These are phyloP conservation scores for Leishmania guyanensis DNA, from an alignment of 208 protist species.

Conservation along the genomic window DNA sequence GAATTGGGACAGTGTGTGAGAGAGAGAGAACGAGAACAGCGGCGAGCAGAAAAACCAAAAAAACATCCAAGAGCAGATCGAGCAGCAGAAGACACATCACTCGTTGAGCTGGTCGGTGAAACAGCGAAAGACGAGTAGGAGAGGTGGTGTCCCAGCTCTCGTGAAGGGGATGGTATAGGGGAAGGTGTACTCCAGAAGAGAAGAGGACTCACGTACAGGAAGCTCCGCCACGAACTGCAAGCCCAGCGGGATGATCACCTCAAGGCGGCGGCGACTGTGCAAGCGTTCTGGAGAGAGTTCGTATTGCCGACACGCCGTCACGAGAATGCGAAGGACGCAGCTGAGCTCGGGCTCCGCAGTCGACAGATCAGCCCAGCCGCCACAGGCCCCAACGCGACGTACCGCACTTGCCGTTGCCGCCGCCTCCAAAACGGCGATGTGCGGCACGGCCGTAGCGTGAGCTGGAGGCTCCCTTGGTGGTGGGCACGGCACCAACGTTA, in stretches of 20 bases:
- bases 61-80: not conserved
- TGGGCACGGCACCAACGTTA: not conserved
- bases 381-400: not conserved
- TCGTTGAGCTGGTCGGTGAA: not conserved
- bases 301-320: slow-evolving; percentile 3
- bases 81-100: not conserved
- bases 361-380: slow-evolving; percentile 1
- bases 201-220: too few species aligned
- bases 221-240: not conserved
- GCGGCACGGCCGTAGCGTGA: not conserved
- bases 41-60: not conserved
- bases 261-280: not conserved
- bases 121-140: slow-evolving; percentile 12
- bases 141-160: not conserved
- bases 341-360: slow-evolving; percentile 6
- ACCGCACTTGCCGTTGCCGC: not conserved
- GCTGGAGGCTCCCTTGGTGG: slow-evolving; percentile 2
- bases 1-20: not conserved
- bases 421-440: not conserved
- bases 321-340: slow-evolving; percentile 8
- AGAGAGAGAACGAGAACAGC: too few species aligned
- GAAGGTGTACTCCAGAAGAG: slow-evolving; percentile 8
- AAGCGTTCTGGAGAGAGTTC: not conserved
- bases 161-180: slow-evolving; percentile 1
- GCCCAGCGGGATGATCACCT: slow-evolving; percentile 4